Conservation (phyloP, 2,329 filamentous ascomycete genomes). For the Curvularia sp. region DNA sequence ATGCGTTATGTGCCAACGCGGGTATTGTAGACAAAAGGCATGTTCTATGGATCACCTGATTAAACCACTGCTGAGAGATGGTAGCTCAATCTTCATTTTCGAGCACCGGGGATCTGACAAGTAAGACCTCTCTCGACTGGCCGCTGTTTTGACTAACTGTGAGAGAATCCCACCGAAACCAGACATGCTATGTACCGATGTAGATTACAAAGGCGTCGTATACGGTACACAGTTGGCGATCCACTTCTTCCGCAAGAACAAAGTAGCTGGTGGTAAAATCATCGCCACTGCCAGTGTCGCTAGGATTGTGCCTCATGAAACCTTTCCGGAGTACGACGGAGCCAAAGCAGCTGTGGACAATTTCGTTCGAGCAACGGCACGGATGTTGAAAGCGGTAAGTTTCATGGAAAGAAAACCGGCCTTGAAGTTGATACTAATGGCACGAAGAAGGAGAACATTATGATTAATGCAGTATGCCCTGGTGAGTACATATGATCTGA, state of each 20-base stretch:
- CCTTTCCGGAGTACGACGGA: conserved; percentile 59
- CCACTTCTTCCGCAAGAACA: conserved; percentile 53
- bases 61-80: conserved; percentile 37
- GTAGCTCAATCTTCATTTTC: conserved; percentile 52
- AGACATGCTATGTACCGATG: conserved; percentile 55
- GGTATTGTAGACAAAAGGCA: conserved; percentile 56
- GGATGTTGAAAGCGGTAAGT: conserved; percentile 31
- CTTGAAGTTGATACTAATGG: conserved; percentile 7
- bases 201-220: conserved; percentile 61
- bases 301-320: conserved; percentile 54
- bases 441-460: conserved; percentile 55
- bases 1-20: conserved; percentile 60
- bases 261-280: conserved; percentile 54
- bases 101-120: conserved; percentile 39
- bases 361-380: conserved; percentile 33
- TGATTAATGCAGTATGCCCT: conserved; percentile 59
- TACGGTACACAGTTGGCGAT: conserved; percentile 59
- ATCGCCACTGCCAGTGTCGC: conserved; percentile 56
- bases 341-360: conserved; percentile 57
- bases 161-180: conserved; percentile 54
- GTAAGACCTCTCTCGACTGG: conserved; percentile 13
- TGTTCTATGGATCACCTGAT: background rate
- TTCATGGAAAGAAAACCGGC: background rate
- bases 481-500: conserved; percentile 5
- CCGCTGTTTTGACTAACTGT: background rate